Percentiles rank a stretch among this genome's conserved stretches.
Conservation (phyloP, 306 rosid genomes). For the Amphicarpaea edgeworthii region DNA sequence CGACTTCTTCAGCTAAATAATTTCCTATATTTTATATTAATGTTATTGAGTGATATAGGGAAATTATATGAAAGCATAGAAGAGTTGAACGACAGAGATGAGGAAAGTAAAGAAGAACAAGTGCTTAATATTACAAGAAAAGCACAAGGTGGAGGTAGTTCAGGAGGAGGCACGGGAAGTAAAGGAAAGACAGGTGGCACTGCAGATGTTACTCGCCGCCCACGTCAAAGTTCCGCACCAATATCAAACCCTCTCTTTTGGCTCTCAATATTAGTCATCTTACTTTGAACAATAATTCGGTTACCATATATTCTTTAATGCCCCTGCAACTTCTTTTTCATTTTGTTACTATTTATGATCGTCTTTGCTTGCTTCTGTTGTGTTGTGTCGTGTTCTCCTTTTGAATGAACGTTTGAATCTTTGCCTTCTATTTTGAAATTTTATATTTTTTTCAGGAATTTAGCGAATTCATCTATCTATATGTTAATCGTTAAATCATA, state of each 20-base stretch:
- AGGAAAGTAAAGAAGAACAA: constrained; percentile 30
- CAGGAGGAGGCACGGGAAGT: neutral
- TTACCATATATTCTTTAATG: neutral
- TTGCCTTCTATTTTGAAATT: too few species aligned
- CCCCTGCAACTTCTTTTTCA: neutral
- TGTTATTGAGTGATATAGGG: constrained; percentile 24
- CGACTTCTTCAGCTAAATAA: neutral
- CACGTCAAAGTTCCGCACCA: constrained; percentile 34
- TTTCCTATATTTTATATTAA: neutral
- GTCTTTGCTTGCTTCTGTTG: constrained; percentile 11
- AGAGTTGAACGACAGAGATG: constrained; percentile 24
- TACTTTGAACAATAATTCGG: too few species aligned
- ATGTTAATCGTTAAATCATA: neutral
- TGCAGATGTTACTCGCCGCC: constrained; percentile 20
- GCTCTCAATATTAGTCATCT: too few species aligned
- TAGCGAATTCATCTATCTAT: neutral
- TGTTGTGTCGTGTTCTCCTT: constrained; percentile 10
- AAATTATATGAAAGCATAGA: constrained; percentile 34
- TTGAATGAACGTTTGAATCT: neutral
- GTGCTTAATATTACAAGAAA: constrained; percentile 5
- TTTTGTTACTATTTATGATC: neutral
- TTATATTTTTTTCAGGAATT: neutral
- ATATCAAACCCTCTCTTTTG: constrained; percentile 29
- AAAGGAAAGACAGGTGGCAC: constrained; percentile 20
- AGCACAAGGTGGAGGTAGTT: constrained; percentile 25